Evolutionary conservation across 129 eudicot genomes (phyloP).

Genomic region (Daucus carota): DH1_v3.0 NC_030381.2:5146501-5147000

Average conservation of each 20-base stretch:
- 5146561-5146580: conserved; percentile 13
- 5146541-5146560: background rate
- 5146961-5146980: background rate
- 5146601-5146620: conserved; percentile 97
- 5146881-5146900: background rate
- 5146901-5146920: background rate
- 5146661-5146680: background rate
- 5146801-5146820: background rate
- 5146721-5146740: background rate
- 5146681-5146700: background rate
- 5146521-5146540: background rate
- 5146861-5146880: background rate
- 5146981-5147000: background rate
- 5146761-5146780: background rate
- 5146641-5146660: conserved; percentile 7
- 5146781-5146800: background rate
- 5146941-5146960: background rate
- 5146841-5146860: background rate
- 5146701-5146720: background rate
- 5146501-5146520: background rate
- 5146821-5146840: background rate
- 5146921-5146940: background rate
- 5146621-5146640: conserved; percentile 84
- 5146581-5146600: conserved; percentile 92
- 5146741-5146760: background rate